Percentiles rank a stretch among this genome's conserved stretches.
These are phyloP conservation scores for Physcomitrium patens DNA, from an alignment of 225 moss, liverwort and hornwort genomes.

Conservation along the genomic window DNA sequence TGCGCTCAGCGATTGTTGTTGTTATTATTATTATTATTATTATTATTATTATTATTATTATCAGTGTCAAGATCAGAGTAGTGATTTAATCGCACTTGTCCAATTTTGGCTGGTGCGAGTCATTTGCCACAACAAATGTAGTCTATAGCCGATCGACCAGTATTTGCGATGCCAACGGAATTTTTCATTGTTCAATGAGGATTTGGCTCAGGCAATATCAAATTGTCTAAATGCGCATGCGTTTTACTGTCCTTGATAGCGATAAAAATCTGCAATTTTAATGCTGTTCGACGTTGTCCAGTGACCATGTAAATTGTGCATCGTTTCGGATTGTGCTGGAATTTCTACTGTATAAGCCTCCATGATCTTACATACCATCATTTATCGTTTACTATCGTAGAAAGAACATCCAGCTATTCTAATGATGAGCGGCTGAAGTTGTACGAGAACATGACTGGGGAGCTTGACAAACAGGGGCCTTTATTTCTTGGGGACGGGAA, in stretches of 20 bases:
- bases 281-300: neutral
- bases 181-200: conserved; percentile 13
- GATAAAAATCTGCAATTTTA: neutral
- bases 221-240: neutral
- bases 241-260: neutral
- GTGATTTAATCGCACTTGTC: too few species aligned
- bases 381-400: conserved; percentile 27
- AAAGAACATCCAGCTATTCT: conserved; percentile 35
- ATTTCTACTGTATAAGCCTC: conserved; percentile 20
- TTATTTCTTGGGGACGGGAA: conserved; percentile 70
- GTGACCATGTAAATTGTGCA: neutral
- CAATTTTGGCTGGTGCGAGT: too few species aligned
- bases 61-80: too few species aligned
- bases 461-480: conserved; percentile 68
- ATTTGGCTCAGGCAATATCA: neutral
- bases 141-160: neutral
- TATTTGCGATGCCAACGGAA: neutral
- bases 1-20: too few species aligned
- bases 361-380: neutral
- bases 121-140: neutral
- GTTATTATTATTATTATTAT: too few species aligned
- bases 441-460: conserved; percentile 69
- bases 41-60: too few species aligned
- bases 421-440: conserved; percentile 62
- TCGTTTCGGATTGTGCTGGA: neutral